Evolutionary conservation across 257 asterid species (phyloP), one percentile per base, ranked within the genome.

Genomic region (Echium plantagineum): DNA sequence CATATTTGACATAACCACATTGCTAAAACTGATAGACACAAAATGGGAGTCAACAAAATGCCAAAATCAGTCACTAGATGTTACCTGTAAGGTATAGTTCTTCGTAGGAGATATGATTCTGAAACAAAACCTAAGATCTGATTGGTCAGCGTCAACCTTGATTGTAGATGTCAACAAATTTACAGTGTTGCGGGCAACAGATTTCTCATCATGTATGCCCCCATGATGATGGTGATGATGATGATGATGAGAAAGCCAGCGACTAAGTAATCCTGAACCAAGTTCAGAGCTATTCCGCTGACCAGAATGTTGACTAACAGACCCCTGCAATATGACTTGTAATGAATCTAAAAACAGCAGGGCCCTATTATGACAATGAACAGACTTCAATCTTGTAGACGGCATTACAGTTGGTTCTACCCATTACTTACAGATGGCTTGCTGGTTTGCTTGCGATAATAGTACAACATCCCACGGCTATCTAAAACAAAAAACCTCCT

Each of bases 401-500:
- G 22, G 9, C 6, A 28, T 15, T 21, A 10, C 19, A 57, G 19
- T 66, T 56, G 28, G 30, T 22, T 60, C 64, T 53, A 12, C 66
- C 56, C 72, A 66, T 72, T 62, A 80, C 94, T 82, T 77, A 84
- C 96, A 64, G 89, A 84, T 66, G 95, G 86, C 69, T 82, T 84
- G 81, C 91, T 79, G 73, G 79, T 83, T 73, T 86, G 75, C 67
- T 84, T 84, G 24, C 94, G 95, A 78, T 87, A 87, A 72, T 87
- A 87, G 82, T 85, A 87, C 74, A 85, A 71, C 94, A 87, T 85
- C 66, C 94, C 94, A 61, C 94, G 78, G 77, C 89, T 87, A 72
- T 87, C 95, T 59, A 87, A 94, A 66, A 87, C 94, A 73, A 87
- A 87, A 72, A 87, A 87, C 74, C 95, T 80, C 78, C 95, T 78